A percentile compares a stretch with the other conserved stretches of the same genome.
These are phyloP conservation scores for Cyclotella cryptica DNA, from an alignment of 108 stramenopile genomes.

Conservation along the genomic window DNA sequence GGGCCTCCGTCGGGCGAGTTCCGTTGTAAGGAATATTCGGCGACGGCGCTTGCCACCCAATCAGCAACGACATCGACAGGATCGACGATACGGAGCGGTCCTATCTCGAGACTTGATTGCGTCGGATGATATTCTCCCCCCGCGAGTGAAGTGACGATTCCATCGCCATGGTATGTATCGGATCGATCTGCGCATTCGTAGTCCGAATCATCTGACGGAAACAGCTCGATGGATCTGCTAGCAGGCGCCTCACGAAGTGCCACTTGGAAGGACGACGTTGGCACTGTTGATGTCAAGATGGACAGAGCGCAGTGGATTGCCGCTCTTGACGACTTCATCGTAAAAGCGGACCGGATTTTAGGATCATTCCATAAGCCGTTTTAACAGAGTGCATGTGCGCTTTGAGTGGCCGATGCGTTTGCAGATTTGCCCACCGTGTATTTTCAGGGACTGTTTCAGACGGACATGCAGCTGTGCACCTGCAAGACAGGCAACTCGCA, in stretches of 20 bases:
- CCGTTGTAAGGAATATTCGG: slow-evolving; percentile 37
- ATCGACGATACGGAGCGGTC: slow-evolving; percentile 14
- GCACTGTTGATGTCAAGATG: not conserved
- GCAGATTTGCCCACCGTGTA: too few relatives aligned
- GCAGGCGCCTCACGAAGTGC: not conserved
- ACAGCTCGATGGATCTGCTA: slow-evolving; percentile 7
- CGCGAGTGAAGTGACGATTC: not conserved
- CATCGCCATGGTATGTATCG: not conserved
- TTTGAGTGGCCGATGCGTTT: too few relatives aligned
- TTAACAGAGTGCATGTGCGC: too few relatives aligned
- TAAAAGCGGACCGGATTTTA: not conserved
- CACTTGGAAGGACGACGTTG: not conserved
- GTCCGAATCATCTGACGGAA: slow-evolving; percentile 26
- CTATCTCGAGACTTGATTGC: slow-evolving; percentile 23
- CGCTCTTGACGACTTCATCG: not conserved
- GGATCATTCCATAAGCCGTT: too few relatives aligned
- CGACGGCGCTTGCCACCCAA: slow-evolving; percentile 40
- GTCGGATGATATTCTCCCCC: slow-evolving; percentile 7
- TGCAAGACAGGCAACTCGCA: too few relatives aligned
- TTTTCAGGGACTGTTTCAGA: too few relatives aligned
- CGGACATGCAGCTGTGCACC: too few relatives aligned
- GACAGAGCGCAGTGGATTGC: not conserved
- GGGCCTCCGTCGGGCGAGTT: not conserved
- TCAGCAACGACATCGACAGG: slow-evolving; percentile 51
- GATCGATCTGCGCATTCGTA: not conserved